Percentiles rank a stretch among this genome's conserved stretches.
phyloP scores from a whole-genome alignment of 1,284 basidiomycete genomes.

The Melampsora larici-populina region DNA sequence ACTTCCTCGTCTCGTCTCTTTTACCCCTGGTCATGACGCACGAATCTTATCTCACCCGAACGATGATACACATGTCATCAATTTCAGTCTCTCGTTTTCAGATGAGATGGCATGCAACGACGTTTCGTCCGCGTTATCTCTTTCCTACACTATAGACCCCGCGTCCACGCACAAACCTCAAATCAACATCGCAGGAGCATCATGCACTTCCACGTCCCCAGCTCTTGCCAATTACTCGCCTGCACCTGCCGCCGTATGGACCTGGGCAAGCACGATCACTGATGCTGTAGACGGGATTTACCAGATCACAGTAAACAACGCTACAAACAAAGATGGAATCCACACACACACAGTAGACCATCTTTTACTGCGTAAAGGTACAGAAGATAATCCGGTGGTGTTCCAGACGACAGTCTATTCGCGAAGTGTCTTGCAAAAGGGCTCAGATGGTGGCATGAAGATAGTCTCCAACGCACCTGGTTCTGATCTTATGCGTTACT shows the following conservation, averaged over 20 bases:
- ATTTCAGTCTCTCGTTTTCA: constrained; percentile 74
- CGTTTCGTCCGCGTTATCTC: constrained; percentile 63
- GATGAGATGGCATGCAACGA: constrained; percentile 68
- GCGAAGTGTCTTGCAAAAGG: constrained; percentile 61
- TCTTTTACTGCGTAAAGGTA: constrained; percentile 73
- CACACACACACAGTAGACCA: constrained; percentile 66
- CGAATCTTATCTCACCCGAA: constrained; percentile 62
- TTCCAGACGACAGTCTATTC: constrained; percentile 77
- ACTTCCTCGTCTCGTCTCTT: constrained; percentile 69
- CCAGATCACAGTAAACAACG: constrained; percentile 66
- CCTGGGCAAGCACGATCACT: constrained; percentile 68
- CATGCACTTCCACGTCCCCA: constrained; percentile 61
- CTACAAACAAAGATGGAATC: constrained; percentile 58
- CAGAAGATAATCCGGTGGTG: constrained; percentile 70
- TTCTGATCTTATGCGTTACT: constrained; percentile 81
- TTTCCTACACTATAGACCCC: constrained; percentile 56
- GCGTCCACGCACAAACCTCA: constrained; percentile 15
- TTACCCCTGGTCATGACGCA: constrained; percentile 77
- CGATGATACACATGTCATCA: constrained; percentile 63
- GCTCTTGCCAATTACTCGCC: constrained; percentile 57
- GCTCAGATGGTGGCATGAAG: constrained; percentile 62
- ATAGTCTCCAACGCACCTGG: constrained; percentile 77
- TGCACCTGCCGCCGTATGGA: constrained; percentile 57
- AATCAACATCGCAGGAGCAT: constrained; percentile 66
- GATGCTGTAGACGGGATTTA: constrained; percentile 76